Conservation (phyloP, 108 stramenopile genomes). For the Nitzschia sp. region DNA sequence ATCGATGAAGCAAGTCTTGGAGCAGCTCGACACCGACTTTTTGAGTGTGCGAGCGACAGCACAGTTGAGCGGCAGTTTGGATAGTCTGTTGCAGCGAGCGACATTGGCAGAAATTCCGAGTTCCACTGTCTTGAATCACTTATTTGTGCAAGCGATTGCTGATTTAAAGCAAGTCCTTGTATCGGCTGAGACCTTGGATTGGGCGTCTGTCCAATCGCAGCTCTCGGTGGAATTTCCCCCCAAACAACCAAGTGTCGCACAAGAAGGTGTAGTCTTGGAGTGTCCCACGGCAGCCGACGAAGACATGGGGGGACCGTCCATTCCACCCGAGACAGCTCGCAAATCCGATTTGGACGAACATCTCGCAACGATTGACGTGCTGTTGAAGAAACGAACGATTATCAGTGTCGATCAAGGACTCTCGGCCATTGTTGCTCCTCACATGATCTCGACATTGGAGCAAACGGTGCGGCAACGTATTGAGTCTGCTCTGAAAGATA, state of each 20-base stretch:
- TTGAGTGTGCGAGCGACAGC: neutral
- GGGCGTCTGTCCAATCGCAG: neutral
- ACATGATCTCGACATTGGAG: neutral
- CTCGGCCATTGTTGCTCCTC: too few species aligned
- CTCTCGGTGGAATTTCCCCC: neutral
- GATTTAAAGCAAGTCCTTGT: neutral
- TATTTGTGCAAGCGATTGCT: neutral
- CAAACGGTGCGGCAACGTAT: neutral
- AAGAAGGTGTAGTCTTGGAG: neutral
- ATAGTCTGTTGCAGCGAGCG: neutral
- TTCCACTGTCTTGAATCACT: neutral
- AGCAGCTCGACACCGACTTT: neutral
- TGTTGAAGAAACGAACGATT: constrained; percentile 8
- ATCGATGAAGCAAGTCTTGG: neutral
- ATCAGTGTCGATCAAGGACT: too few species aligned
- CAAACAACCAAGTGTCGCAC: constrained; percentile 6
- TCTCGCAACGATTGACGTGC: neutral
- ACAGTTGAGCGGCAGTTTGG: neutral
- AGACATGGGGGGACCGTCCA: neutral
- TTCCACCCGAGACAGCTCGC: constrained; percentile 11
- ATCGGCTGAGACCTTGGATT: neutral
- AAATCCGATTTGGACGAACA: constrained; percentile 4
- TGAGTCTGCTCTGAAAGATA: neutral
- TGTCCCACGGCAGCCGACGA: neutral
- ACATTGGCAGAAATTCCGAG: neutral